These are phyloP conservation scores for Prunus armeniaca DNA, from an alignment of 306 rosid genomes.

Conservation along the genomic window DNA sequence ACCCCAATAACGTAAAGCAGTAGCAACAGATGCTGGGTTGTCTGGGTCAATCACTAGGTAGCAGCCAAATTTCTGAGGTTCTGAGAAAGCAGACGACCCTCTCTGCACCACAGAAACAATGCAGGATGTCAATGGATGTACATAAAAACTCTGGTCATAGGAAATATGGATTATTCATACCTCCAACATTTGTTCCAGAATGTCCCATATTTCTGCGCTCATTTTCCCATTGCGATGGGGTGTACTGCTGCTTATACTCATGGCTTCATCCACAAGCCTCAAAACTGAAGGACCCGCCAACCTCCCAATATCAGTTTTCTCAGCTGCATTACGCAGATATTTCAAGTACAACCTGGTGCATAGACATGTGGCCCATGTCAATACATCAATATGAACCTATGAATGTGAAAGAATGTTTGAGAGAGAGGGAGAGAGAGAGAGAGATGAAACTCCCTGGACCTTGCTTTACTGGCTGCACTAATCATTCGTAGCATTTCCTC, in stretches of 20 bases:
- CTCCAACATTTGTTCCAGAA: slow-evolving; percentile 70
- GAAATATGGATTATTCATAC: slow-evolving; percentile 39
- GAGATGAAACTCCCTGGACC: slow-evolving; percentile 42
- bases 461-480: slow-evolving; percentile 76
- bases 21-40: slow-evolving; percentile 52
- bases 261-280: slow-evolving; percentile 88
- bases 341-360: slow-evolving; percentile 74
- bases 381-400: slow-evolving; percentile 10
- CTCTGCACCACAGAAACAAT: slow-evolving; percentile 47
- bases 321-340: slow-evolving; percentile 68
- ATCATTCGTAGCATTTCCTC: slow-evolving; percentile 79
- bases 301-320: slow-evolving; percentile 94
- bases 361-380: slow-evolving; percentile 12
- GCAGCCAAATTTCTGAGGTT: slow-evolving; percentile 68
- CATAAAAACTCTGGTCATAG: not conserved
- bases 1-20: slow-evolving; percentile 94
- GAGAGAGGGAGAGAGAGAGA: not conserved
- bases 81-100: slow-evolving; percentile 74
- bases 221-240: slow-evolving; percentile 48
- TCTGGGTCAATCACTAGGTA: slow-evolving; percentile 76
- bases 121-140: slow-evolving; percentile 19
- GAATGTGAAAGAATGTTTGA: slow-evolving; percentile 2
- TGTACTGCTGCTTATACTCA: slow-evolving; percentile 46
- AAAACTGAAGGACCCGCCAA: slow-evolving; percentile 83
- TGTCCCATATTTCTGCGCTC: slow-evolving; percentile 82